A percentile compares a stretch with the other conserved stretches of the same genome.
Conservation (phyloP, 2,329 filamentous ascomycete genomes). For the Phoma herbarum region DNA sequence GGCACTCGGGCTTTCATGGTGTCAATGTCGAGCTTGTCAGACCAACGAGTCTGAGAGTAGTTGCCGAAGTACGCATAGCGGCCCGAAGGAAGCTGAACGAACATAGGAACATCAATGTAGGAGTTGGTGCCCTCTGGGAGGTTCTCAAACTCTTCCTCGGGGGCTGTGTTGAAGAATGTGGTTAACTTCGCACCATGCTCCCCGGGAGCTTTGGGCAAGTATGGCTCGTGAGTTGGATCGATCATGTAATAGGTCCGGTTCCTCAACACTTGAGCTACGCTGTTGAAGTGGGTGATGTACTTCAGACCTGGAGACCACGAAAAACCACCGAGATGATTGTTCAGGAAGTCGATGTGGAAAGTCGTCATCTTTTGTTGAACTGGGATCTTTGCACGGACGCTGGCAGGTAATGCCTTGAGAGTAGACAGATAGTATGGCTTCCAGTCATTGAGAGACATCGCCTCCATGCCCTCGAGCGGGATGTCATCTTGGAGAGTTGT, state of each 20-base stretch:
- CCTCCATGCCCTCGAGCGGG: conserved; percentile 6
- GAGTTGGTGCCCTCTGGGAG: conserved; percentile 33
- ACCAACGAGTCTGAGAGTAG: conserved; percentile 56
- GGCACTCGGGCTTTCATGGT: conserved; percentile 51
- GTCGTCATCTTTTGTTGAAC: conserved; percentile 32
- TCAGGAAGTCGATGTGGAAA: conserved; percentile 53
- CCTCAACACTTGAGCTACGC: conserved; percentile 36
- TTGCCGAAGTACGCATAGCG: conserved; percentile 57
- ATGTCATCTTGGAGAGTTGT: conserved; percentile 13
- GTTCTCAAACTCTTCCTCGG: conserved; percentile 39
- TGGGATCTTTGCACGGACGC: conserved; percentile 32
- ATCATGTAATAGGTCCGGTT: conserved; percentile 55
- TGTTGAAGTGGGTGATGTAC: conserved; percentile 39
- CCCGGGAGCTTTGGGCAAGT: conserved; percentile 52
- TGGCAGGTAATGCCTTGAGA: conserved; percentile 34
- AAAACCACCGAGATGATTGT: conserved; percentile 47
- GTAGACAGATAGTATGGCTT: conserved; percentile 49
- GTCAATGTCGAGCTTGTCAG: conserved; percentile 56
- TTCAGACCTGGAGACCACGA: conserved; percentile 54
- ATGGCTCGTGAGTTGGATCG: conserved; percentile 52
- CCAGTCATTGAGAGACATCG: conserved; percentile 43
- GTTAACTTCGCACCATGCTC: conserved; percentile 58
- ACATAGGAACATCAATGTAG: conserved; percentile 54
- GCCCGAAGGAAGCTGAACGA: conserved; percentile 41
- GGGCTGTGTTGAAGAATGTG: conserved; percentile 55